Conservation (phyloP, 768 basidiomycete genomes). For the Rossbeevera mucosa region DNA sequence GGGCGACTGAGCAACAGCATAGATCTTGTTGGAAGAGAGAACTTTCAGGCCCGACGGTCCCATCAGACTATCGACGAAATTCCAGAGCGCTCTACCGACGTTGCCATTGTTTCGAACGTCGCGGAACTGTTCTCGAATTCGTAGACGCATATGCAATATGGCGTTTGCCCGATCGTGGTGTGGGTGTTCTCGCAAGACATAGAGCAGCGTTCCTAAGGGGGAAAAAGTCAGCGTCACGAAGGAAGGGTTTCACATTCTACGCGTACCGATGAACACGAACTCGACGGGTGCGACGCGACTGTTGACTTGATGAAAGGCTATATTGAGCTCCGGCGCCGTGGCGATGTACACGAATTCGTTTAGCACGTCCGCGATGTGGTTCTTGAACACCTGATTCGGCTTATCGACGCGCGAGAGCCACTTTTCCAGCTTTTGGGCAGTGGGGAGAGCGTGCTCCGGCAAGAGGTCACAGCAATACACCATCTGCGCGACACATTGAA, state of each 20-base stretch:
- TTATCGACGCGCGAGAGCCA: constrained; percentile 32
- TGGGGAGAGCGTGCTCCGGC: constrained; percentile 45
- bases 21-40: constrained; percentile 23
- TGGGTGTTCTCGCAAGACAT: constrained; percentile 40
- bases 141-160: constrained; percentile 52
- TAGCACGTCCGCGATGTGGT: constrained; percentile 50
- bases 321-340: constrained; percentile 33
- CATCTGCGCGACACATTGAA: constrained; percentile 67
- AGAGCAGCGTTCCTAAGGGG: constrained; percentile 72
- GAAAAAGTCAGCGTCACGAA: background rate
- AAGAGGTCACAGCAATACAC: constrained; percentile 61
- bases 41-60: constrained; percentile 31
- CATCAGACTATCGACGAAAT: constrained; percentile 41
- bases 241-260: background rate
- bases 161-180: constrained; percentile 49
- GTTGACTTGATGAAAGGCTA: constrained; percentile 49
- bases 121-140: constrained; percentile 50
- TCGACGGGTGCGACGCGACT: constrained; percentile 68
- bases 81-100: constrained; percentile 57
- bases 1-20: constrained; percentile 4
- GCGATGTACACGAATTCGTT: constrained; percentile 54
- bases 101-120: constrained; percentile 63
- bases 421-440: constrained; percentile 52
- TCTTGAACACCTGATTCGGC: constrained; percentile 49
- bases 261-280: constrained; percentile 75